These are phyloP conservation scores for Mycena olivaceomarginata DNA, from an alignment of 768 basidiomycete genomes.

Conservation along the genomic window DNA sequence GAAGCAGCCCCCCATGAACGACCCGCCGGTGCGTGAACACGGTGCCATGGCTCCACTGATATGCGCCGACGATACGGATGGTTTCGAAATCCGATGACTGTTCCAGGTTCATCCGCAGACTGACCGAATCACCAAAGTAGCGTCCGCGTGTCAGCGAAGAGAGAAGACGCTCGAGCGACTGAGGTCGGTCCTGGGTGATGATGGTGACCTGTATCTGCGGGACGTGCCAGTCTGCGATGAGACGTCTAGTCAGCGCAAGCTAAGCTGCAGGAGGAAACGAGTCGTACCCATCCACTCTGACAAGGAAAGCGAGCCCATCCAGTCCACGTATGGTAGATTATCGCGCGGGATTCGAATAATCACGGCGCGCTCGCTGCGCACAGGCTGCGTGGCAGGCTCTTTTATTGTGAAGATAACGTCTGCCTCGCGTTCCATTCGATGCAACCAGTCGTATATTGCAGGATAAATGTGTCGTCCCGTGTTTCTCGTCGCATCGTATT, in stretches of 20 bases:
- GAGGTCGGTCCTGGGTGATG: conserved; percentile 86
- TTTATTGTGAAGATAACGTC: conserved; percentile 59
- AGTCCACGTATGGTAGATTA: conserved; percentile 73
- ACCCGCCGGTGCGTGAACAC: conserved; percentile 82
- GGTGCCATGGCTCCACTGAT: conserved; percentile 77
- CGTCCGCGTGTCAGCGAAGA: conserved; percentile 73
- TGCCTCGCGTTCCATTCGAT: conserved; percentile 47
- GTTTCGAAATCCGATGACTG: conserved; percentile 83
- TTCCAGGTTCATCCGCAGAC: conserved; percentile 84
- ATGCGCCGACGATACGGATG: conserved; percentile 66
- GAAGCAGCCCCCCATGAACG: conserved; percentile 86
- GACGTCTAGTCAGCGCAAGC: conserved; percentile 42
- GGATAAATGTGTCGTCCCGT: neutral
- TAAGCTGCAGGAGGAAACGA: conserved; percentile 26
- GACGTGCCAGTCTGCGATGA: conserved; percentile 79
- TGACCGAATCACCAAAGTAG: conserved; percentile 83
- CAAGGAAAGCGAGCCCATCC: conserved; percentile 77
- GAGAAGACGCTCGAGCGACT: conserved; percentile 81
- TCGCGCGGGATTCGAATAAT: conserved; percentile 65
- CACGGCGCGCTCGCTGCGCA: conserved; percentile 51
- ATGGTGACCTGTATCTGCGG: conserved; percentile 83
- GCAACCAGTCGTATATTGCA: conserved; percentile 56
- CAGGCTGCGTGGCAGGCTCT: conserved; percentile 48
- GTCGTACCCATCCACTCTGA: conserved; percentile 74
- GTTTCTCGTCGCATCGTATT: conserved; percentile 40